Conservation (phyloP, 306 rosid species). For the Phaseolus lunatus region DNA sequence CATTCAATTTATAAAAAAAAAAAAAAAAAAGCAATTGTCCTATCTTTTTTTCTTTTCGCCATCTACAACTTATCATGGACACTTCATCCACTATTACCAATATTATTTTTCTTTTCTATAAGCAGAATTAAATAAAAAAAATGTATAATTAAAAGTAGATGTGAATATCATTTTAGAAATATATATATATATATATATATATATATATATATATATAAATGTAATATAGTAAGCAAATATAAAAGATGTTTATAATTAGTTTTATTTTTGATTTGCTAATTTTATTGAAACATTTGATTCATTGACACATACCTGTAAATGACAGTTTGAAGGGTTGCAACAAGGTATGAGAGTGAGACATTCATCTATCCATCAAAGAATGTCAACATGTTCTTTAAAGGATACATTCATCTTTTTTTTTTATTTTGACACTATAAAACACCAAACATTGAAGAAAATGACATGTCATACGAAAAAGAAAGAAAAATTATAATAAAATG, state of each 20-base stretch:
- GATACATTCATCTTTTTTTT: not conserved
- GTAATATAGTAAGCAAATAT: no score
- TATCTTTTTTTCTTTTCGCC: no score
- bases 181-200: no score
- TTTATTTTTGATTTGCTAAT: not conserved
- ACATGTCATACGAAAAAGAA: slow-evolving; percentile 3
- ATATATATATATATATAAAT: no score
- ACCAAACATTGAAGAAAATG: slow-evolving; percentile 8
- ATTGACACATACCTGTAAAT: not conserved
- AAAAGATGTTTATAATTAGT: not conserved
- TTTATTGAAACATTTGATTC: not conserved
- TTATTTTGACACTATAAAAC: not conserved
- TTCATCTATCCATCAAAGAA: not conserved
- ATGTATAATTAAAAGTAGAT: no score
- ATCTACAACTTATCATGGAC: no score
- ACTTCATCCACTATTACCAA: no score
- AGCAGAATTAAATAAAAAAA: no score
- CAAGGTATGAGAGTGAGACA: not conserved
- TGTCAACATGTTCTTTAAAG: not conserved
- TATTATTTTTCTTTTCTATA: no score
- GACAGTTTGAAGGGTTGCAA: not conserved
- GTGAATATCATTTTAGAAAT: no score
- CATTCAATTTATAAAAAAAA: no score
- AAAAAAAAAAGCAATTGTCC: no score
- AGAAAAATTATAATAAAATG: not conserved